Evolutionary conservation across 352 stramenopile species (phyloP).

Genomic region (Peronosclerospora sorghi): DNA sequence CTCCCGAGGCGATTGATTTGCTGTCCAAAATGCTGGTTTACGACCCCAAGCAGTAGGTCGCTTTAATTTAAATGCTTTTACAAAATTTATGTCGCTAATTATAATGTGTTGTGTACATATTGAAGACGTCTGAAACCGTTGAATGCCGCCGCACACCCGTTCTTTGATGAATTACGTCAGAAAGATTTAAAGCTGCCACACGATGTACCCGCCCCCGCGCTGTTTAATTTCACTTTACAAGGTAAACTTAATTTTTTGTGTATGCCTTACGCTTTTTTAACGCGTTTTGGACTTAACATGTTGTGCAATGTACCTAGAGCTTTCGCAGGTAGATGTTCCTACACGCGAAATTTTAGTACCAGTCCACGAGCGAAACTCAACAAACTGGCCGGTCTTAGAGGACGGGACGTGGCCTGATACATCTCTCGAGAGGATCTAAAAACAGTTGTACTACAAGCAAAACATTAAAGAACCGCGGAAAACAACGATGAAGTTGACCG

Average conservation of each 20-base stretch:
- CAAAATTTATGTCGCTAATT: neutral
- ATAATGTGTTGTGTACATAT: neutral
- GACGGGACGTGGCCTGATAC: conserved; percentile 59
- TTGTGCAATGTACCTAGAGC: conserved; percentile 29
- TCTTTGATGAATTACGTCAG: conserved; percentile 97
- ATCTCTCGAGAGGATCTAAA: conserved; percentile 24
- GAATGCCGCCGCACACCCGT: conserved; percentile 88
- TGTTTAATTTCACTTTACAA: conserved; percentile 93
- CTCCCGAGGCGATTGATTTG: conserved; percentile 95
- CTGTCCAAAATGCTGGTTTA: conserved; percentile 96
- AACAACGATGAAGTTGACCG: conserved; percentile 14
- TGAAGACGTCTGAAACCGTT: conserved; percentile 62
- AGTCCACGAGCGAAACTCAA: conserved; percentile 45
- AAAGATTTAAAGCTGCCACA: conserved; percentile 77
- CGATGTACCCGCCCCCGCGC: conserved; percentile 56
- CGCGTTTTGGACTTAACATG: neutral
- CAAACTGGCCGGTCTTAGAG: conserved; percentile 67
- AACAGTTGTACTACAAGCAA: conserved; percentile 21
- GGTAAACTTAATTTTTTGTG: conserved; percentile 22
- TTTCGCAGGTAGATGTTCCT: conserved; percentile 56
- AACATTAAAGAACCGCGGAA: conserved; percentile 16
- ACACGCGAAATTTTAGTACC: conserved; percentile 76
- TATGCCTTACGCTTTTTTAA: too few species aligned
- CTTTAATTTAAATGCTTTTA: neutral
- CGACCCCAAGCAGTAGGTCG: conserved; percentile 87